Conservation (phyloP, 1,284 basidiomycete genomes). For the Apiotrichum gracile region DNA sequence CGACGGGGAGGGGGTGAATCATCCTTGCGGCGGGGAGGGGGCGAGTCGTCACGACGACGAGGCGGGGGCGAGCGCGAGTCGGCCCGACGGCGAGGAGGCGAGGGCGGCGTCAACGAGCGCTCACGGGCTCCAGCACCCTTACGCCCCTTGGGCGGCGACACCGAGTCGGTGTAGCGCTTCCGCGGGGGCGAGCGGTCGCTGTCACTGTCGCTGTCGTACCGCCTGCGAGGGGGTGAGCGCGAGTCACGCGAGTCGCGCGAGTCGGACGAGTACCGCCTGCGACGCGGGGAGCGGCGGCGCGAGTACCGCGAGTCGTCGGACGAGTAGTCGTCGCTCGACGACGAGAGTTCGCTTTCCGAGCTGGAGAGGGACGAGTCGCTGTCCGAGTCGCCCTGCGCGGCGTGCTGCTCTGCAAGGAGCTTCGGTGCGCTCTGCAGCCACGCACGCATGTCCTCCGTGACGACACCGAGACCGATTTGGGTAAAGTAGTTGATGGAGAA, state of each 20-base stretch:
- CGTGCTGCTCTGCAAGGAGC: constrained; percentile 85
- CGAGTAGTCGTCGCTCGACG: constrained; percentile 39
- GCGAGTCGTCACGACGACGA: constrained; percentile 3
- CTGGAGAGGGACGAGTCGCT: constrained; percentile 47
- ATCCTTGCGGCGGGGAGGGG: constrained; percentile 16
- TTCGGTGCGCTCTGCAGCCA: constrained; percentile 90
- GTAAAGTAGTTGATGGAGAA: constrained; percentile 99
- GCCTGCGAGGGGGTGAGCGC: constrained; percentile 14
- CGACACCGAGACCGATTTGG: constrained; percentile 78
- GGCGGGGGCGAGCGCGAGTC: constrained; percentile 6
- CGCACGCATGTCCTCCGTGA: constrained; percentile 96
- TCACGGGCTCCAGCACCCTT: constrained; percentile 2
- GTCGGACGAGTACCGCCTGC: constrained; percentile 16
- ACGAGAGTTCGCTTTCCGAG: constrained; percentile 35
- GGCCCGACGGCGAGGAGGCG: not conserved
- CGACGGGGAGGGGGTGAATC: constrained; percentile 16
- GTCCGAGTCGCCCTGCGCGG: constrained; percentile 57
- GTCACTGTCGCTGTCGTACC: constrained; percentile 1
- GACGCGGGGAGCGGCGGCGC: constrained; percentile 13
- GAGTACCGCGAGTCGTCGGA: constrained; percentile 35
- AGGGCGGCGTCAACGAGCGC: constrained; percentile 3
- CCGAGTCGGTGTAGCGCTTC: constrained; percentile 15
- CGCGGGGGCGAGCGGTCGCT: constrained; percentile 10
- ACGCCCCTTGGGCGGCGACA: constrained; percentile 15
- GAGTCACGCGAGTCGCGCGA: constrained; percentile 6